Conservation (phyloP, 106 monocot genomes). For the Apostasia ramifera region DNA sequence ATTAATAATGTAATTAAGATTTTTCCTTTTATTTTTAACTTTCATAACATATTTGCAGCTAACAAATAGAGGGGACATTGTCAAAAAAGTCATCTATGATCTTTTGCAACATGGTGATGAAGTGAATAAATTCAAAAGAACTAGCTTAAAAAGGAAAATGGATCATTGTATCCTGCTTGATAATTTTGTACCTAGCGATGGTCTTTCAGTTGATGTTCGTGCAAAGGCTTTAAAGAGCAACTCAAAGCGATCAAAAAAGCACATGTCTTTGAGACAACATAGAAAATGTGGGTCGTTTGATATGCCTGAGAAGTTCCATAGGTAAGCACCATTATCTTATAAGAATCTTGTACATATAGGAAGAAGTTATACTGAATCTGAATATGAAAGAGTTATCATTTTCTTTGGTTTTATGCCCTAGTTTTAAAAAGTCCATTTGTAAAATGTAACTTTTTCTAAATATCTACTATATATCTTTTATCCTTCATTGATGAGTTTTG, state of each 20-base stretch:
- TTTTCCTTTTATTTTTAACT: background rate
- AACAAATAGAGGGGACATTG: constrained; percentile 27
- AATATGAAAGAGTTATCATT: too few relatives aligned
- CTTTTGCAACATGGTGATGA: constrained; percentile 75
- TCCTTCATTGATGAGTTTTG: too few relatives aligned
- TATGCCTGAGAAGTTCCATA: constrained; percentile 53
- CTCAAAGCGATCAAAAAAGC: constrained; percentile 69
- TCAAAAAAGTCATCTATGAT: constrained; percentile 53
- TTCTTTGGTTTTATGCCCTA: too few relatives aligned
- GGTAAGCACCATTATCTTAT: constrained; percentile 25
- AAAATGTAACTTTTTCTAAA: too few relatives aligned
- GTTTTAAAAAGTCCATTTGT: too few relatives aligned
- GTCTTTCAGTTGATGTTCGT: constrained; percentile 33
- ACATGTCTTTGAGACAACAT: constrained; percentile 80
- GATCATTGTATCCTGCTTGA: constrained; percentile 73
- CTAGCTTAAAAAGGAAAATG: constrained; percentile 40
- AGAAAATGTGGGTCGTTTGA: constrained; percentile 64
- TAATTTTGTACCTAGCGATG: constrained; percentile 49
- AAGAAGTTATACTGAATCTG: too few relatives aligned
- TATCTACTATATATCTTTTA: too few relatives aligned
- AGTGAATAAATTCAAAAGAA: constrained; percentile 38
- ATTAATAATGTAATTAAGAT: background rate
- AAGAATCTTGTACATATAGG: too few relatives aligned
- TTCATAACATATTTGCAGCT: constrained; percentile 23
- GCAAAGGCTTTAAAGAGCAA: constrained; percentile 48